Evolutionary conservation across 345 rosid species (phyloP).

Genomic region (Camelina sativa): DNA sequence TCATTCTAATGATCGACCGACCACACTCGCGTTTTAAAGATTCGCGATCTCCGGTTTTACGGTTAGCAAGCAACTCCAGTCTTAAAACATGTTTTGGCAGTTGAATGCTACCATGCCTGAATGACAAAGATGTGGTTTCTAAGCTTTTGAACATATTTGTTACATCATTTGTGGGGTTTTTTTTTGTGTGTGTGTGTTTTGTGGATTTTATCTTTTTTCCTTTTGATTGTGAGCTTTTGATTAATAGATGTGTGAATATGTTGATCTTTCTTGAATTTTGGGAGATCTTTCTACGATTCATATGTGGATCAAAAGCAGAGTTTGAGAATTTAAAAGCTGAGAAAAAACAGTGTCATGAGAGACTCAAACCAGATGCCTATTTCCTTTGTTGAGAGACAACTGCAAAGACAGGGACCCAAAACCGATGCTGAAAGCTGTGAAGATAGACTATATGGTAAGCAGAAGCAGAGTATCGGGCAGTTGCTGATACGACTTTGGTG

Average conservation of each 20-base stretch:
- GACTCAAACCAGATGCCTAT: constrained; percentile 70
- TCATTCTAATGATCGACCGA: not conserved
- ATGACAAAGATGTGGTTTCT: constrained; percentile 26
- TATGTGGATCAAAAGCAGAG: constrained; percentile 1
- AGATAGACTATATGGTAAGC: constrained; percentile 26
- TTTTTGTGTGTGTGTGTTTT: constrained; percentile 13
- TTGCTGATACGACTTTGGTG: too few relatives aligned
- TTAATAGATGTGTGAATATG: constrained; percentile 34
- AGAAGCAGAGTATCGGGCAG: too few relatives aligned
- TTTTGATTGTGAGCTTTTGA: constrained; percentile 24
- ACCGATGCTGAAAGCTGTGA: constrained; percentile 91
- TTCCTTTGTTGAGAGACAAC: constrained; percentile 95
- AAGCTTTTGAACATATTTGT: constrained; percentile 31
- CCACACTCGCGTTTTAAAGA: constrained; percentile 8
- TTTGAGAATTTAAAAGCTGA: not conserved
- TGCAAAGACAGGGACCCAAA: constrained; percentile 80
- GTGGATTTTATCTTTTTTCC: constrained; percentile 17
- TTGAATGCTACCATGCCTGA: constrained; percentile 18
- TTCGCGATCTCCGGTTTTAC: constrained; percentile 4
- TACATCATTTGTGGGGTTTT: constrained; percentile 24
- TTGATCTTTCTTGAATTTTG: constrained; percentile 10
- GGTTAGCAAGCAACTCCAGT: not conserved
- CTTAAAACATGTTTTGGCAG: constrained; percentile 30
- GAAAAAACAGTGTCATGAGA: not conserved
- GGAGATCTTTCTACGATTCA: not conserved